Conservation (phyloP, 2,329 filamentous ascomycete genomes). For the Amesomyces nigricolor region DNA sequence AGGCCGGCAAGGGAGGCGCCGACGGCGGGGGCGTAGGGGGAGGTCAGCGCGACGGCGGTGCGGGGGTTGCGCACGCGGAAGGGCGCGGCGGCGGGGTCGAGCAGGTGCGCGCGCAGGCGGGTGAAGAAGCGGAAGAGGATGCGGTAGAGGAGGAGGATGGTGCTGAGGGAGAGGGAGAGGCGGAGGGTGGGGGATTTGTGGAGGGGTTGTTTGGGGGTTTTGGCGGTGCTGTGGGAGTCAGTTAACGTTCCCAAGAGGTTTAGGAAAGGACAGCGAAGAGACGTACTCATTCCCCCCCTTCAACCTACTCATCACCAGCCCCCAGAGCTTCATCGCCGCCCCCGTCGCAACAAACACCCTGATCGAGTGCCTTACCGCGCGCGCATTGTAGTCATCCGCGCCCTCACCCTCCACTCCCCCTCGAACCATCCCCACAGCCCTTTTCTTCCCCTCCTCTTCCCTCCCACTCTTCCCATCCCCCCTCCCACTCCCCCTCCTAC, state of each 20-base stretch:
- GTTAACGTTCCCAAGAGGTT: background rate
- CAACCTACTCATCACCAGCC: slow-evolving; percentile 45
- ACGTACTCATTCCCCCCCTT: slow-evolving; percentile 42
- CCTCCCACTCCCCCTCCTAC: slow-evolving; percentile 27
- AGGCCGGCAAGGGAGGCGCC: slow-evolving; percentile 84
- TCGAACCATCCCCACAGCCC: background rate
- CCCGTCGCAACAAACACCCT: slow-evolving; percentile 63
- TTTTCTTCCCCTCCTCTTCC: slow-evolving; percentile 26
- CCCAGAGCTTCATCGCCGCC: slow-evolving; percentile 58
- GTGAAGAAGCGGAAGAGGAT: slow-evolving; percentile 86
- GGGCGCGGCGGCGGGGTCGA: slow-evolving; percentile 71
- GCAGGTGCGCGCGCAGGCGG: slow-evolving; percentile 69
- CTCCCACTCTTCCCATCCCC: slow-evolving; percentile 19
- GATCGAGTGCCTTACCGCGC: slow-evolving; percentile 64
- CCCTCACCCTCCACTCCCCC: slow-evolving; percentile 26
- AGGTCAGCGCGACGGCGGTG: slow-evolving; percentile 69
- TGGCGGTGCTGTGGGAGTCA: background rate
- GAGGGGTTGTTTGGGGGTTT: slow-evolving; percentile 46
- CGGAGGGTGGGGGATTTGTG: slow-evolving; percentile 66
- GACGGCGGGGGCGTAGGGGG: slow-evolving; percentile 78
- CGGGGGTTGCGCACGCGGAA: slow-evolving; percentile 80
- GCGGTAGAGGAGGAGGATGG: slow-evolving; percentile 82
- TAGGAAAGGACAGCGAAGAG: background rate
- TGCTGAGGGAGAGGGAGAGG: slow-evolving; percentile 74
- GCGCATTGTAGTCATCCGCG: slow-evolving; percentile 62